These are phyloP conservation scores for Leucogyrophana mollusca DNA, from an alignment of 768 basidiomycete genomes.

Conservation along the genomic window DNA sequence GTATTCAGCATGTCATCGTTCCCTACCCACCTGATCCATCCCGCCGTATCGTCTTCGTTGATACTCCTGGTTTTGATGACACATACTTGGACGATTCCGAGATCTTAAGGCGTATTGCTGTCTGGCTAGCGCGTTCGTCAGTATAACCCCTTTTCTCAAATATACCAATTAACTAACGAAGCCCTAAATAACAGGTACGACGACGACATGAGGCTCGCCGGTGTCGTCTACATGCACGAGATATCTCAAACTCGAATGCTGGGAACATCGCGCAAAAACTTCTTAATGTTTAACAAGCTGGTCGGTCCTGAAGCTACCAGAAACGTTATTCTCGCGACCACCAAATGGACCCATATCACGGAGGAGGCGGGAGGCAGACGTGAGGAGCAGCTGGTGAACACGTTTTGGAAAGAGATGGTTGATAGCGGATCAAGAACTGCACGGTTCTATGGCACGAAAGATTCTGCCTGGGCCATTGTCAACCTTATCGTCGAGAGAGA, in stretches of 20 bases:
- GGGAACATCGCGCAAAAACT: conserved; percentile 25
- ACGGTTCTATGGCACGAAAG: conserved; percentile 19
- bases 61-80: conserved; percentile 26
- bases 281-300: conserved; percentile 25
- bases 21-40: conserved; percentile 13
- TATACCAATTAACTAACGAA: background rate
- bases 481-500: conserved; percentile 4
- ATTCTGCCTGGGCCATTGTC: conserved; percentile 29
- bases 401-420: conserved; percentile 27
- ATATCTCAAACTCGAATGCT: conserved; percentile 33
- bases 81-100: conserved; percentile 18
- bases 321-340: conserved; percentile 32
- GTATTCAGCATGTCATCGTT: conserved; percentile 15
- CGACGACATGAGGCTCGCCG: conserved; percentile 21
- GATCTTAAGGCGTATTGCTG: conserved; percentile 23
- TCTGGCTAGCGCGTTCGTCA: conserved; percentile 26
- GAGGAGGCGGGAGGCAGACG: conserved; percentile 19
- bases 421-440: conserved; percentile 23
- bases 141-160: background rate
- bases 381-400: conserved; percentile 24
- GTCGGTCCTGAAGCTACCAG: conserved; percentile 23
- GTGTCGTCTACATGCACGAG: conserved; percentile 35
- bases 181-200: conserved; percentile 18
- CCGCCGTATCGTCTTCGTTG: conserved; percentile 15
- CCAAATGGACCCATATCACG: conserved; percentile 31